These are phyloP conservation scores for Aotearoamyces nothofagi DNA, from an alignment of 2,329 filamentous ascomycete species.

Conservation along the genomic window DNA sequence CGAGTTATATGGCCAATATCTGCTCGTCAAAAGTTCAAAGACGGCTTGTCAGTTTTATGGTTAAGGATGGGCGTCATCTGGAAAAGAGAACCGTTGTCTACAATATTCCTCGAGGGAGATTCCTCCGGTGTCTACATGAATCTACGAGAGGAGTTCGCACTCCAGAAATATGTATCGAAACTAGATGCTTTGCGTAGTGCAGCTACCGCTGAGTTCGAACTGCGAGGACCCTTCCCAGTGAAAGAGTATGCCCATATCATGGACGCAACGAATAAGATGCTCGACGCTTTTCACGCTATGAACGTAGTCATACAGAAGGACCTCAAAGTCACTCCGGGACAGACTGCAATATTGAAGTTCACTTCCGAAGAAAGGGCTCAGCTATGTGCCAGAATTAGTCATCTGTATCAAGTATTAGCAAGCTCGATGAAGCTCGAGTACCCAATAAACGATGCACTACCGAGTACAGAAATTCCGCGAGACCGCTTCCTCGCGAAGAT, in stretches of 20 bases:
- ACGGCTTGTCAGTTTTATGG: constrained; percentile 82
- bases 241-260: constrained; percentile 61
- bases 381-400: constrained; percentile 78
- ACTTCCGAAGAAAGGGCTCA: constrained; percentile 67
- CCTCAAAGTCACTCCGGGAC: constrained; percentile 58
- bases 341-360: constrained; percentile 64
- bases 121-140: constrained; percentile 60
- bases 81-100: constrained; percentile 79
- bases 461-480: constrained; percentile 64
- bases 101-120: constrained; percentile 46
- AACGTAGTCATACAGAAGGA: constrained; percentile 81
- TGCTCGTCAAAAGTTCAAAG: constrained; percentile 73
- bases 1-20: constrained; percentile 89
- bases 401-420: constrained; percentile 74
- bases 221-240: constrained; percentile 74
- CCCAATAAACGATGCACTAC: constrained; percentile 76
- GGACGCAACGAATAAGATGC: constrained; percentile 64
- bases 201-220: constrained; percentile 75
- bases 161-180: constrained; percentile 64
- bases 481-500: constrained; percentile 78
- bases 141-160: constrained; percentile 71
- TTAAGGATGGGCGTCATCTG: constrained; percentile 91
- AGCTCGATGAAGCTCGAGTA: constrained; percentile 92
- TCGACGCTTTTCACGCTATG: constrained; percentile 94
- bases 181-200: constrained; percentile 59